Percentiles rank a stretch among this genome's conserved stretches.
Evolutionary conservation across 129 eudicot genomes (phyloP).

Genomic region (Artemisia argyi): DNA sequence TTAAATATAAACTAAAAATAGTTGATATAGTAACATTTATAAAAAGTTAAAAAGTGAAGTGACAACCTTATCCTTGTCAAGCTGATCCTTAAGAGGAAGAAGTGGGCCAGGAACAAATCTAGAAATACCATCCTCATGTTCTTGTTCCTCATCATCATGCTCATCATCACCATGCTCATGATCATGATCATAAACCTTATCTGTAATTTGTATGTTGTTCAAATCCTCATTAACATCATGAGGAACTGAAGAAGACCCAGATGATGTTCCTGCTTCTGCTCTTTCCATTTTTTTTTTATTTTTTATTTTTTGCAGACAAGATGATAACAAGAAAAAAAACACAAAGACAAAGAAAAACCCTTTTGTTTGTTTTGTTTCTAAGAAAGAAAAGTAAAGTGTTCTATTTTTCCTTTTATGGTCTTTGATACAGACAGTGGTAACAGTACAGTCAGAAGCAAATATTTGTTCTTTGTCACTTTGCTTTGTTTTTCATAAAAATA

Average conservation of each 20-base stretch:
- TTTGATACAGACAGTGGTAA: conserved; percentile 18
- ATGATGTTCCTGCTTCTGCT: conserved; percentile 64
- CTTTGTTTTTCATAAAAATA: too few relatives aligned
- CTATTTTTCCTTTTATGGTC: conserved; percentile 14
- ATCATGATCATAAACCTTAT: conserved; percentile 26
- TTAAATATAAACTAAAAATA: conserved; percentile 5
- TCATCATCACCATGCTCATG: conserved; percentile 18
- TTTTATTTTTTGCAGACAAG: conserved; percentile 21
- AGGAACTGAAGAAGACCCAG: conserved; percentile 31
- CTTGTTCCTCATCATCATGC: conserved; percentile 14
- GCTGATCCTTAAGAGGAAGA: conserved; percentile 78
- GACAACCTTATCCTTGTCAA: conserved; percentile 86
- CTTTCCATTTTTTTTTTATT: too few relatives aligned
- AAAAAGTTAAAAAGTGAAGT: neutral
- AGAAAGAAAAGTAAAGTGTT: conserved; percentile 17
- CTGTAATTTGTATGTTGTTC: conserved; percentile 29
- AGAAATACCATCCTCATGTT: conserved; percentile 42
- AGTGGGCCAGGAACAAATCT: conserved; percentile 80
- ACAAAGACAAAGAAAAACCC: neutral
- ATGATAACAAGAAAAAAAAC: conserved; percentile 8
- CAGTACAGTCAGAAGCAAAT: conserved; percentile 18
- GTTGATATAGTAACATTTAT: neutral
- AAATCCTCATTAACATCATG: conserved; percentile 25
- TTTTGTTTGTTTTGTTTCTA: conserved; percentile 1
- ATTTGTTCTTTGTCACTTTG: neutral